These are phyloP conservation scores for Suhomyces xylopsoci DNA, from an alignment of 805 yeast genomes.

Conservation along the genomic window DNA sequence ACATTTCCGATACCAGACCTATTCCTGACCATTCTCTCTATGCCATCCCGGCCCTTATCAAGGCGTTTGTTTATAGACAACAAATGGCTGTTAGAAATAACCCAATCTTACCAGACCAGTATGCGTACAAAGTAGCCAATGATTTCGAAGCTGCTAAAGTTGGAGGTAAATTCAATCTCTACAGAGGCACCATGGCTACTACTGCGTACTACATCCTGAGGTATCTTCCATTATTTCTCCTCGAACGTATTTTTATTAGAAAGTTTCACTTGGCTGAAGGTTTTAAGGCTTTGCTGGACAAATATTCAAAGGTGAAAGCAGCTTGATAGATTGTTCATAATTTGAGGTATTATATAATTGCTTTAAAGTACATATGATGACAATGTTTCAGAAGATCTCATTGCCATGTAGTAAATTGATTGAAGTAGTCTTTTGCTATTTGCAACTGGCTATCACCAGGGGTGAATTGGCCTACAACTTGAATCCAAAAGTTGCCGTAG, in stretches of 20 bases:
- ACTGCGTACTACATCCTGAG: slow-evolving; percentile 18
- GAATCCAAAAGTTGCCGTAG: not conserved
- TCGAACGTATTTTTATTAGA: slow-evolving; percentile 38
- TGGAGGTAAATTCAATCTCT: slow-evolving; percentile 43
- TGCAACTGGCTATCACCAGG: not conserved
- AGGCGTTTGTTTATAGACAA: slow-evolving; percentile 49
- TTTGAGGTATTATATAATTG: not conserved
- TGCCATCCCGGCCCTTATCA: slow-evolving; percentile 48
- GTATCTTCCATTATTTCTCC: slow-evolving; percentile 46
- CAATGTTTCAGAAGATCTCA: too few species aligned
- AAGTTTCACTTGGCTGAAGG: slow-evolving; percentile 31
- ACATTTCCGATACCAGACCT: slow-evolving; percentile 64
- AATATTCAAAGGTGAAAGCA: slow-evolving; percentile 15
- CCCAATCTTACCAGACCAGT: slow-evolving; percentile 60
- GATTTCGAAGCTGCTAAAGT: slow-evolving; percentile 44
- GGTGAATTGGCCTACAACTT: not conserved
- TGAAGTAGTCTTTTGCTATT: not conserved
- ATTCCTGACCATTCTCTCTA: slow-evolving; percentile 56
- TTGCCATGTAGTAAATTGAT: not conserved
- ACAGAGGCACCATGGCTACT: slow-evolving; percentile 51
- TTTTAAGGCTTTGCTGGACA: slow-evolving; percentile 22
- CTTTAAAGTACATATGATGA: too few species aligned
- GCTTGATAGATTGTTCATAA: not conserved
- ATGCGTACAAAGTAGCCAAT: slow-evolving; percentile 53
- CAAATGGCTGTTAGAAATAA: slow-evolving; percentile 55